Base-by-base conservation (phyloP, 2,329 filamentous ascomycete genomes). In the Ploettnerulaceae sp. region DNA sequence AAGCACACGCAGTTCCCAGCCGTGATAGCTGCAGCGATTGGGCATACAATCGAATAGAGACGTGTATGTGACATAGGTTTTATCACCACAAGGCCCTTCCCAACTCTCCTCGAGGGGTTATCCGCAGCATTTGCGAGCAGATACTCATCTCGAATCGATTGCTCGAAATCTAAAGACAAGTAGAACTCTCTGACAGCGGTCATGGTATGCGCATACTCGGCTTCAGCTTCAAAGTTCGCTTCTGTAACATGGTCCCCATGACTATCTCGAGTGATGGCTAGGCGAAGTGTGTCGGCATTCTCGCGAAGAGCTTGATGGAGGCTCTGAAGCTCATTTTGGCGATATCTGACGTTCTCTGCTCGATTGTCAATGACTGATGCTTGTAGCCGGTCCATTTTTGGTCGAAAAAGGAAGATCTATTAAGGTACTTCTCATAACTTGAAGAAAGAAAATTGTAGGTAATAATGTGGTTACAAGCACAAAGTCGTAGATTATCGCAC, bases 1-100 rank as follows among this genome's bases (percentile, higher is more conserved):
- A n/a, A n/a, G n/a, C n/a, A 63, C 3, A 75, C 65, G 53, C 72
- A 76, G 47, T 75, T 77, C 0, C 74, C 75, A 9, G 72, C 71
- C 1, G 70, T 68, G 22, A 77, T 53, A 6, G 73, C 72, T 4
- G 72, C 68, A 25, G 66, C 67, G 29, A 77, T 40, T 0, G 72
- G 67, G 3, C 61, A 63, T 14, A 75, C 53, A 1, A 68, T 54
- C 0, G 69, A 73, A 51, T 70, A 76, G 48, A 78, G 70, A 7
- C 71, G 60, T 0, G 69, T 76, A 57, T 78, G 70, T 5, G 49
- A 61, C 7, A 65, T 62, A 1, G 74, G 72, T 38, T 72, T 67
- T 39, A 79, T 71, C 34, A 73, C 73, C 1, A 71, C 67, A 42
- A 72, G 63, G 2, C 71, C 71, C 35, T 62, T 61, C 2, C 66